Base-by-base conservation (phyloP, 805 yeast species). In the Barnettozyma pratensis region DNA sequence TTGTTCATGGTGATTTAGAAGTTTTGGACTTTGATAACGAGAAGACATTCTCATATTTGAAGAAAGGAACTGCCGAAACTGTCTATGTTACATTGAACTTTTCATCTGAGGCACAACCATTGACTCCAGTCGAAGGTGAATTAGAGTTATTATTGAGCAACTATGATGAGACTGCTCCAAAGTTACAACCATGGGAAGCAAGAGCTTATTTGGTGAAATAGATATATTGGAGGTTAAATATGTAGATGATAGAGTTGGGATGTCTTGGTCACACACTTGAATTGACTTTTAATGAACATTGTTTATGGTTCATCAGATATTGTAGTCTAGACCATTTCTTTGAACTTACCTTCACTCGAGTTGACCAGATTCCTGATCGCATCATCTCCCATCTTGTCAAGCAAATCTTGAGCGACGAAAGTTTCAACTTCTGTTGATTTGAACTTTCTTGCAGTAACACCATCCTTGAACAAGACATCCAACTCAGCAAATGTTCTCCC, bases 401-500 rank as follows among this genome's bases (percentile, higher is more conserved):
- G 46, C 51, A 57, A 41, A 11, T 51, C 47, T 37, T 57, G 11
- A 6, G 39, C 45, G 42, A 55, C 49, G 52, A 58, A 58, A 4
- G 59, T 44, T 27, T 42, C 45, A 10, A 55, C 60, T 35, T 57
- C 52, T 1, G 60, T 57, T 10, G 27, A 4, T 43, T 55, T 60
- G 61, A 65, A 69, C 36, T 66, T 50, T 57, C 71, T 60, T 5
- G 70, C 62, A 26, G 58, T 53, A 35, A 66, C 59, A 29, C 55
- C 47, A 41, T 52, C 56, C 42, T 54, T 63, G 62, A 78, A 80
- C 66, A 80, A 64, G 42, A 64, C 61, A 60, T 80, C 84, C 58
- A 80, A 65, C 55, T 80, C 85, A 45, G 79, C 83, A 57, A 65
- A 79, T 0, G 83, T 76, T 60, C 79, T 71, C 37, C 70, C 71